phyloP scores from a whole-genome alignment of 345 rosid genomes.

The Moricandia arvensis region DNA sequence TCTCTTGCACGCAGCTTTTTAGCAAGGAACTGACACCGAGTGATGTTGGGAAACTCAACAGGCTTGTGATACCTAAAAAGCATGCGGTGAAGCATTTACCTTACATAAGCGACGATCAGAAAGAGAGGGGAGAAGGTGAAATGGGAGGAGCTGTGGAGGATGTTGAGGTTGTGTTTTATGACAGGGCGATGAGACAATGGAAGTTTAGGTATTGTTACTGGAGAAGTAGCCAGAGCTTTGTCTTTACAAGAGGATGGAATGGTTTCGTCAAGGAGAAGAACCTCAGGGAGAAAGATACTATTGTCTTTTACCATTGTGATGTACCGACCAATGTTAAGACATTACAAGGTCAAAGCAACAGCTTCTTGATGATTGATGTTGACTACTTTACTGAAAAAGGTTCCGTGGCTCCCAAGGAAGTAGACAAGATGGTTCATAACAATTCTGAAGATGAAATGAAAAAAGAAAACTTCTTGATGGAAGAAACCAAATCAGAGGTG shows the following conservation, averaged over 20 bases:
- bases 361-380: slow-evolving; percentile 49
- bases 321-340: slow-evolving; percentile 2
- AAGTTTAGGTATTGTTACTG: slow-evolving; percentile 85
- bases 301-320: slow-evolving; percentile 51
- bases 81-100: slow-evolving; percentile 62
- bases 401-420: slow-evolving; percentile 16
- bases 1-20: slow-evolving; percentile 48
- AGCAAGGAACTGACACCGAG: slow-evolving; percentile 80
- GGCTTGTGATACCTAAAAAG: slow-evolving; percentile 84
- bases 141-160: slow-evolving; percentile 25
- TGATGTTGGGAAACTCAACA: slow-evolving; percentile 83
- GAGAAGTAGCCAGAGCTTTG: slow-evolving; percentile 87
- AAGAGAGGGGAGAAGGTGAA: slow-evolving; percentile 13
- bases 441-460: slow-evolving; percentile 13
- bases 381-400: slow-evolving; percentile 14
- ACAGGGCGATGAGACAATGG: slow-evolving; percentile 69
- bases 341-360: slow-evolving; percentile 27
- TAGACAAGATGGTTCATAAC: background rate
- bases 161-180: slow-evolving; percentile 53
- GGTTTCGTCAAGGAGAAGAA: slow-evolving; percentile 64
- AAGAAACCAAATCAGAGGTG: slow-evolving; percentile 30
- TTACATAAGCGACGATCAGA: slow-evolving; percentile 22
- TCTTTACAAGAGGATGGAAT: slow-evolving; percentile 88
- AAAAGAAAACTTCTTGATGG: background rate
- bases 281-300: slow-evolving; percentile 53